These are phyloP conservation scores for Stagonosporopsis chrysanthemi DNA, from an alignment of 2,329 filamentous ascomycete genomes.

Conservation along the genomic window DNA sequence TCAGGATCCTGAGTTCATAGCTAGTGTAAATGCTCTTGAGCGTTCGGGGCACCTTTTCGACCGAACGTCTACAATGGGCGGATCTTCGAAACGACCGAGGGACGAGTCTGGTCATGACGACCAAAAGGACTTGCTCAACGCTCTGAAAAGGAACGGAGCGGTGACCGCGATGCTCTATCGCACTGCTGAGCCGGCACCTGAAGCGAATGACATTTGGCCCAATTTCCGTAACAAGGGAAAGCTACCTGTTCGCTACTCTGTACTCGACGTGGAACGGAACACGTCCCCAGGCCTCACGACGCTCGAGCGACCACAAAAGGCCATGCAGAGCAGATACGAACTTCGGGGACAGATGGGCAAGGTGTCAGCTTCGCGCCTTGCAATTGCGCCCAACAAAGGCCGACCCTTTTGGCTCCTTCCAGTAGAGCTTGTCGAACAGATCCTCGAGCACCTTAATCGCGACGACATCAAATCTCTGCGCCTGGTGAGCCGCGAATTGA, in stretches of 20 bases:
- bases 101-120: constrained; percentile 28
- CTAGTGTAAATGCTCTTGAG: neutral
- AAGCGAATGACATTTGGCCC: constrained; percentile 49
- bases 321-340: neutral
- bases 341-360: neutral
- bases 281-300: neutral
- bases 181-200: constrained; percentile 23
- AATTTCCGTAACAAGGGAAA: constrained; percentile 38
- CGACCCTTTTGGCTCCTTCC: constrained; percentile 59
- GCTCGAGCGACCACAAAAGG: neutral
- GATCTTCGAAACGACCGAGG: constrained; percentile 26
- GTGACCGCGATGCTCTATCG: constrained; percentile 37
- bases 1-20: neutral
- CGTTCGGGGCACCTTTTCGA: neutral
- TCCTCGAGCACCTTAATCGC: constrained; percentile 63
- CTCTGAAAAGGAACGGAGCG: constrained; percentile 31
- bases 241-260: constrained; percentile 36
- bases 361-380: neutral
- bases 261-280: constrained; percentile 21
- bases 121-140: constrained; percentile 19
- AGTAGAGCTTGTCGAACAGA: constrained; percentile 67
- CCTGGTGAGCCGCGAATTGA: constrained; percentile 67
- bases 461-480: constrained; percentile 67
- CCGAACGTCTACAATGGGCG: constrained; percentile 1
- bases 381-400: neutral